Evolutionary conservation across 768 basidiomycete genomes (phyloP).

Genomic region (Serendipita sp.): DNA sequence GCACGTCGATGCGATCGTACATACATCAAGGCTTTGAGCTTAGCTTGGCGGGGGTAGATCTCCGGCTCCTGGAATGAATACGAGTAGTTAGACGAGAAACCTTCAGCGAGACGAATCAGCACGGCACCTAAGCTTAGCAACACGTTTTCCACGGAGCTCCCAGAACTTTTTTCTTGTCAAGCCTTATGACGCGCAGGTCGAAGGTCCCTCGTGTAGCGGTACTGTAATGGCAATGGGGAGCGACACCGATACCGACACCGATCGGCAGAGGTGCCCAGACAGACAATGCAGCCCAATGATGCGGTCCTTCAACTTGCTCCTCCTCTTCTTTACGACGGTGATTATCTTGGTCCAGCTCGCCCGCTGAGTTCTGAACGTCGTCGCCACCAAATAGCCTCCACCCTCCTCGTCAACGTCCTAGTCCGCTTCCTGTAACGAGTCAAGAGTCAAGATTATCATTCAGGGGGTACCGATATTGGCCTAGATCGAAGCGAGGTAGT

Average conservation of each 20-base stretch:
- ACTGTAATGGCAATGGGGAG: constrained; percentile 15
- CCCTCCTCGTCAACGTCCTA: constrained; percentile 7
- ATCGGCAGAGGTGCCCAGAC: constrained; percentile 16
- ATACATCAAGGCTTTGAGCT: constrained; percentile 13
- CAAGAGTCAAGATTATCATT: constrained; percentile 10
- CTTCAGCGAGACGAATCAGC: no score
- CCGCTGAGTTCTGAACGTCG: constrained; percentile 11
- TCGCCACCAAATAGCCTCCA: constrained; percentile 8
- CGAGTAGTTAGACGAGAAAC: constrained; percentile 10
- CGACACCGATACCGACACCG: constrained; percentile 10
- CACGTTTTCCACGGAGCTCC: no score
- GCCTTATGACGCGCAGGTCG: no score
- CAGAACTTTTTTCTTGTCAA: no score
- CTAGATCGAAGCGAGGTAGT: constrained; percentile 17
- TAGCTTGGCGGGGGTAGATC: constrained; percentile 6
- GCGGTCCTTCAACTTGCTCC: constrained; percentile 16
- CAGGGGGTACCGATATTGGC: constrained; percentile 14
- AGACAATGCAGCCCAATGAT: constrained; percentile 16
- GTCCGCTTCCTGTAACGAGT: constrained; percentile 13
- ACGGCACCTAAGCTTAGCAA: no score
- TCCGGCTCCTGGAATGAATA: constrained; percentile 15
- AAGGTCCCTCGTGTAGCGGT: neutral
- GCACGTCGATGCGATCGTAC: constrained; percentile 13
- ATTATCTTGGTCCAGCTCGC: constrained; percentile 14
- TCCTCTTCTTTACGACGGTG: constrained; percentile 14